Percentiles rank a stretch among this genome's conserved stretches.
phyloP scores from a whole-genome alignment of 192 early-diverging fungal species.

The Umbelopsis sp. region DNA sequence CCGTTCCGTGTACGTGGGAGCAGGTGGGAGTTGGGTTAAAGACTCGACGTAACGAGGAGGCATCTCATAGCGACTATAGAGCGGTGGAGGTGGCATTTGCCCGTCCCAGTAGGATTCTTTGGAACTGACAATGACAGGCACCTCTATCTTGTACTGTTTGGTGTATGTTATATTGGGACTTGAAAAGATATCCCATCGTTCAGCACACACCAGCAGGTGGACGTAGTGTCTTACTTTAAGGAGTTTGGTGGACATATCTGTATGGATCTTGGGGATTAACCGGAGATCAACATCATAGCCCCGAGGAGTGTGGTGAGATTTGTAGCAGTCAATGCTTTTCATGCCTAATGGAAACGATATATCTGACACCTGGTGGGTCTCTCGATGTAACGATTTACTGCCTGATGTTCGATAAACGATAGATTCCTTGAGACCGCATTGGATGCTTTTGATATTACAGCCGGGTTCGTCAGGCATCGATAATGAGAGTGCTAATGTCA shows the following conservation, averaged over 20 bases:
- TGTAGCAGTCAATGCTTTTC: neutral
- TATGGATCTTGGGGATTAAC: conserved; percentile 12
- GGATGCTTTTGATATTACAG: neutral
- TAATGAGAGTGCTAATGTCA: neutral
- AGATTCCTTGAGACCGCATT: neutral
- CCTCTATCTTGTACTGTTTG: neutral
- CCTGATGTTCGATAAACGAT: conserved; percentile 2
- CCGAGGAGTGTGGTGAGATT: neutral
- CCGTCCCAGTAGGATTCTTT: conserved; percentile 3
- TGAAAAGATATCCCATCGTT: neutral
- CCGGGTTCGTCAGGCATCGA: neutral
- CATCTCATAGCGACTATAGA: neutral
- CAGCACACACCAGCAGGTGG: neutral
- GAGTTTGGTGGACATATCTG: conserved; percentile 12
- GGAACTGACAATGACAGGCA: conserved; percentile 11
- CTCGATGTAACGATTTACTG: neutral
- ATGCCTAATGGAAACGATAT: conserved; percentile 3
- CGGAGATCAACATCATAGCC: neutral
- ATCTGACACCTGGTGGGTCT: neutral
- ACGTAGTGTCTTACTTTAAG: neutral
- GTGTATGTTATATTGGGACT: neutral
- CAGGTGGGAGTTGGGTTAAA: neutral
- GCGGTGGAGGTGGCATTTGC: neutral
- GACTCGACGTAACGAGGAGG: neutral
- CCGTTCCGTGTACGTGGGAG: neutral